Percentiles rank a stretch among this genome's conserved stretches.
These are phyloP conservation scores for Suhomyces taliae DNA, from an alignment of 1,139 yeast species.

Conservation along the genomic window DNA sequence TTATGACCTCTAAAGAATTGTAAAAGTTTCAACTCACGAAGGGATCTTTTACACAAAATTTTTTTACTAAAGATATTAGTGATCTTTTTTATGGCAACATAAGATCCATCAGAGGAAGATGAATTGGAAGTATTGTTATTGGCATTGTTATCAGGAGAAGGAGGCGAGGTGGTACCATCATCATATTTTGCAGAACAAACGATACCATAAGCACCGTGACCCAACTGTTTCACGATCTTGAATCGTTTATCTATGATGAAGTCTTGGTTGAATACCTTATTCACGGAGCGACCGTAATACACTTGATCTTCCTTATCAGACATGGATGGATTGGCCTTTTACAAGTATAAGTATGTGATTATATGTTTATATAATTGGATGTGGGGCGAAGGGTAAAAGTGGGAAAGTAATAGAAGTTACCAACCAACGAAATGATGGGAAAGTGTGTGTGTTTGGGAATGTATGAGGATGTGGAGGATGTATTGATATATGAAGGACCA, in stretches of 20 bases:
- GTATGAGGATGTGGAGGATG: not conserved
- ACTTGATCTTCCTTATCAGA: conserved; percentile 7
- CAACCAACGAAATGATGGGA: not conserved
- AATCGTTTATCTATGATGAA: conserved; percentile 84
- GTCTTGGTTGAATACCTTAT: conserved; percentile 81
- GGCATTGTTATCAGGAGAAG: conserved; percentile 6
- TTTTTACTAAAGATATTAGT: conserved; percentile 89
- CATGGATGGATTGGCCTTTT: conserved; percentile 1
- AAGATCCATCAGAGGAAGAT: conserved; percentile 30
- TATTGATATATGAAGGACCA: not conserved
- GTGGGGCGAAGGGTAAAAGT: too few species aligned
- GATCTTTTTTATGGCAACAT: conserved; percentile 90
- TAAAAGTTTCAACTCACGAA: conserved; percentile 82
- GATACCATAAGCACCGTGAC: conserved; percentile 97
- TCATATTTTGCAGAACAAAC: conserved; percentile 93
- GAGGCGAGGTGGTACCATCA: conserved; percentile 44
- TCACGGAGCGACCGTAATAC: conserved; percentile 37
- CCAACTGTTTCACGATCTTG: conserved; percentile 84
- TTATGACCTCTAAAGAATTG: conserved; percentile 92
- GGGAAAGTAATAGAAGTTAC: too few species aligned
- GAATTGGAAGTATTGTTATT: conserved; percentile 7
- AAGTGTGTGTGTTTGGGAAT: not conserved
- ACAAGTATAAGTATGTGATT: too few species aligned
- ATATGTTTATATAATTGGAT: too few species aligned
- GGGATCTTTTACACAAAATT: conserved; percentile 83